Evolutionary conservation across 495 filamentous ascomycete genomes (phyloP), one percentile per base, ranked within the genome.

Genomic region (Aspergillus steynii): DNA sequence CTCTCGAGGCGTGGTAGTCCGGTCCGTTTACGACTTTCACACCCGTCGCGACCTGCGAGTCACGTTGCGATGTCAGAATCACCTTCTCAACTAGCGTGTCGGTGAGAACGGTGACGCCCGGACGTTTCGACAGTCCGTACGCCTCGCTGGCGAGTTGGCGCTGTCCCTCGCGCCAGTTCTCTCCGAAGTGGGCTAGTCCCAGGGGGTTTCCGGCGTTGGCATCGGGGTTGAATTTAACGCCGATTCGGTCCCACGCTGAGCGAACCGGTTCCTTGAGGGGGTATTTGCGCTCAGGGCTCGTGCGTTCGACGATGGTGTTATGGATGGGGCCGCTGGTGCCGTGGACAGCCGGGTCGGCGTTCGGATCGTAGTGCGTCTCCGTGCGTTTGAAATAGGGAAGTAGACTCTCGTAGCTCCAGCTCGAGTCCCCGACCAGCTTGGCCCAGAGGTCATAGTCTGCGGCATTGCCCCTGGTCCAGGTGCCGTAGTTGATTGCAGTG

Each of bases 361-460:
- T 29, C 9, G 58, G 37, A 42, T 42, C 27, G 34, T 65, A 69
- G 52, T 65, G 65, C 25, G 56, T 70, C 63, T 76, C 75, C 0
- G 69, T 62, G 61, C 53, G 62, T 27, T 63, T 61, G 37, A 81
- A 72, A 54, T 74, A 76, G 0, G 70, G 71, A 12, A 79, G 67
- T 4, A 76, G 60, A 1, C 66, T 31, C 67, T 42, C 49, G 48
- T 77, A 78, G 45, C 65, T 71, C 74, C 74, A 79, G 6, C 69
- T 53, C 12, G 46, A 0, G 54, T 78, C 71, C 1, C 62, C 50
- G 3, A 76, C 74, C 0, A 59, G 31, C 14, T 60, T 52, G 27
- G 63, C 75, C 73, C 72, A 78, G 26, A 62, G 60, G 45, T 79
- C 69, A 55, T 73, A 79, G 51, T 78, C 74, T 15, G 55, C 61